Evolutionary conservation across 768 basidiomycete species (phyloP).

Genomic region (Hygrophoropsis aurantiaca): DNA sequence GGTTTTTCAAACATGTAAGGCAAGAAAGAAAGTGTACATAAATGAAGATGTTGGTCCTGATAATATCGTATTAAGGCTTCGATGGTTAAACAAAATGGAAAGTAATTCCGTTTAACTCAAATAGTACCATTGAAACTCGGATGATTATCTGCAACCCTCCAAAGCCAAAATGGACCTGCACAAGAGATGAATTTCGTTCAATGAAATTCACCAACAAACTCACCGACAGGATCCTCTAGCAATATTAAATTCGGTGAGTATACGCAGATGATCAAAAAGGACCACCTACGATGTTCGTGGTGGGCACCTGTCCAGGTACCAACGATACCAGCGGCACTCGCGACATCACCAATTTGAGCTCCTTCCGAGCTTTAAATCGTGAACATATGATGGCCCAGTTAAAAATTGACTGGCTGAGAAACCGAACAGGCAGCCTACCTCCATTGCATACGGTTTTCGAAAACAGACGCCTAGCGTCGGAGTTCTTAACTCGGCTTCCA

Average conservation of each 20-base stretch:
- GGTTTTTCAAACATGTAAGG: no score
- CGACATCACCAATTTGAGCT: slow-evolving; percentile 63
- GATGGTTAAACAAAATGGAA: no score
- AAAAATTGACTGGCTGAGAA: neutral
- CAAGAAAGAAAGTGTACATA: no score
- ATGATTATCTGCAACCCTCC: slow-evolving; percentile 50
- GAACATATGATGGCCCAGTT: slow-evolving; percentile 3
- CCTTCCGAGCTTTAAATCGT: slow-evolving; percentile 57
- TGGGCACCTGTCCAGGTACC: slow-evolving; percentile 67
- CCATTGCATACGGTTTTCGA: slow-evolving; percentile 57
- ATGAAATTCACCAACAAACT: no score
- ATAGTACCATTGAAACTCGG: slow-evolving; percentile 34
- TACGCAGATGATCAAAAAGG: neutral
- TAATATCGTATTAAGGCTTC: no score
- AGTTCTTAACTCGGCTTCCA: slow-evolving; percentile 9
- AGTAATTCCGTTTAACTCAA: neutral
- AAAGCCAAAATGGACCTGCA: slow-evolving; percentile 72
- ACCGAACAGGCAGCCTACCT: slow-evolving; percentile 41
- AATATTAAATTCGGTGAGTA: neutral
- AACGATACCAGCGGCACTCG: slow-evolving; percentile 64
- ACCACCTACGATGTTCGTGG: slow-evolving; percentile 51
- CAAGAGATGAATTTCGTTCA: slow-evolving; percentile 1
- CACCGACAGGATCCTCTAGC: slow-evolving; percentile 66
- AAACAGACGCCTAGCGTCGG: slow-evolving; percentile 47
- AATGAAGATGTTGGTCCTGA: no score